phyloP scores from a whole-genome alignment of 352 stramenopile genomes.

The Phytophthora brassicae region DNA sequence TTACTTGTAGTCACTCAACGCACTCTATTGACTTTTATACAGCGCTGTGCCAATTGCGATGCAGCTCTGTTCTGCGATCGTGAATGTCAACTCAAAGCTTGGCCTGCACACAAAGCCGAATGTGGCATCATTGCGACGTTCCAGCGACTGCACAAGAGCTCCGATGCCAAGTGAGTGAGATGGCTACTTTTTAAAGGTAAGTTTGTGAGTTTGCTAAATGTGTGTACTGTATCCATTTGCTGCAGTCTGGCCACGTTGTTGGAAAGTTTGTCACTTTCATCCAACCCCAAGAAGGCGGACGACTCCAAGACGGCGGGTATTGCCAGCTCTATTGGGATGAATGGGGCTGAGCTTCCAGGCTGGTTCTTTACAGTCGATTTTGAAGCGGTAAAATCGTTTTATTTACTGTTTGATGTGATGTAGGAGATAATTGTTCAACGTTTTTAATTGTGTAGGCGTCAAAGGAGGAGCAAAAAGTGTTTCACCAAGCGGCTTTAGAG shows the following conservation, averaged over 20 bases:
- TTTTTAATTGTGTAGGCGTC: slow-evolving; percentile 30
- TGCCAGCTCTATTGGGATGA: slow-evolving; percentile 58
- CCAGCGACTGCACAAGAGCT: slow-evolving; percentile 27
- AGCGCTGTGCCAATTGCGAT: slow-evolving; percentile 67
- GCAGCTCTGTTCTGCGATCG: slow-evolving; percentile 63
- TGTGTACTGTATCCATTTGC: not conserved
- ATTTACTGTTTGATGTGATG: not conserved
- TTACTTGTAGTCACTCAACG: not conserved
- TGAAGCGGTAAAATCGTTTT: slow-evolving; percentile 45
- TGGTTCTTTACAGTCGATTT: slow-evolving; percentile 74
- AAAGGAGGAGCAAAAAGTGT: slow-evolving; percentile 44
- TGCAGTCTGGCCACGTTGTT: slow-evolving; percentile 46
- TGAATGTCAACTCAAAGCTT: slow-evolving; percentile 62
- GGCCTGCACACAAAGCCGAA: slow-evolving; percentile 61
- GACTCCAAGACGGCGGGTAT: slow-evolving; percentile 47
- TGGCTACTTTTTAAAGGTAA: no score
- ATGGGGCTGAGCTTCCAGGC: slow-evolving; percentile 39
- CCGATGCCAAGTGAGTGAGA: slow-evolving; percentile 24
- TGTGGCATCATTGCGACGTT: slow-evolving; percentile 63
- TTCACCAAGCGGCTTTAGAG: slow-evolving; percentile 50
- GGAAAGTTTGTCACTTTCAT: slow-evolving; percentile 40
- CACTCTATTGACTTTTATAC: not conserved
- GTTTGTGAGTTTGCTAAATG: no score
- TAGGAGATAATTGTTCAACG: not conserved
- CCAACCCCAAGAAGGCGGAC: slow-evolving; percentile 35